Evolutionary conservation across 352 stramenopile species (phyloP), one percentile per base, ranked within the genome.

Genomic region (Phytophthora cryptogea): DNA sequence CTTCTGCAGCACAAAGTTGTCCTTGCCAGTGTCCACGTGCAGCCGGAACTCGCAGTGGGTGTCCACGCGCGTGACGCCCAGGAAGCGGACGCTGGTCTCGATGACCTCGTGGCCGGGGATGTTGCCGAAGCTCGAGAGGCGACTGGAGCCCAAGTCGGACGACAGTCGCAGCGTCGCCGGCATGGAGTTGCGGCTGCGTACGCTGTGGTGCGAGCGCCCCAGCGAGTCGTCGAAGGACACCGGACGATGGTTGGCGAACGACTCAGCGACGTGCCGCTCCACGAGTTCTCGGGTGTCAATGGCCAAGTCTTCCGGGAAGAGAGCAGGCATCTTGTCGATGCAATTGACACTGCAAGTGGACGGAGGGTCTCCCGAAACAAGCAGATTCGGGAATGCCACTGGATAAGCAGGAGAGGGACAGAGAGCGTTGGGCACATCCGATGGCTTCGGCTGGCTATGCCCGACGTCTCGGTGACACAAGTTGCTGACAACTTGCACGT

Each of bases 1-100:
- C 68, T 86, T 88, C 47, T 80, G 59, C 14, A 92, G 28, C 26
- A 85, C 65, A 40, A 81, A 89, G 26, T 76, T 64, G 43, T 83
- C 76, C 13, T 50, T 50, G 26, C 70, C 70, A 16, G 80, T 86
- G 48, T 84, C 66, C 16, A 93, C 76, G 10, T 89, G 68, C 45
- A 91, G 26, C 37, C 65, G 55, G 65, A 80, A 93, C 13, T 70
- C 69, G 42, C 74, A 84, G 66, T 90, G 77, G 42, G 62, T 58
- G 45, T 62, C 30, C 41, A 55, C 31, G 30, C 56, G 60, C 8
- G 66, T 67, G 47, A 91, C 70, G 11, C 74, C 78, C 23, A 81
- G 28, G 48, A 93, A 70, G 28, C 69, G 63, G 13, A 83, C 74
- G 37, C 17, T 63, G 2, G 72, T 79, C 44, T 62, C 63, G 27